A percentile compares a stretch with the other conserved stretches of the same genome.
Evolutionary conservation across 257 asterid species (phyloP).

Genomic region (Przewalskia tangutica): DNA sequence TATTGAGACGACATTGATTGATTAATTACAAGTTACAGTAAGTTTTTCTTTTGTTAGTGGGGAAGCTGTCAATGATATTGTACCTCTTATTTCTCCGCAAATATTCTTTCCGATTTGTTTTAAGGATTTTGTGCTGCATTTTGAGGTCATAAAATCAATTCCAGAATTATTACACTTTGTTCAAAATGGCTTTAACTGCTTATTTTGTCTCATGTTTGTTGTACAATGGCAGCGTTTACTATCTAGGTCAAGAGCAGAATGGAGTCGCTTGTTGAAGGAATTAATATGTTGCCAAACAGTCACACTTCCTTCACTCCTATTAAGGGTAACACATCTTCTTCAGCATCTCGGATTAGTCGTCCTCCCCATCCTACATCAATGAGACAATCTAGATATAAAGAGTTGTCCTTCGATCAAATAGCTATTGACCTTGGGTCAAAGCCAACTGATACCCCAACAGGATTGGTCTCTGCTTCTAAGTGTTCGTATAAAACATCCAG

Average conservation of each 20-base stretch:
- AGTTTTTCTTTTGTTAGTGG: neutral
- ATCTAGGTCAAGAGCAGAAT: constrained; percentile 30
- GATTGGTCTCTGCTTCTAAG: constrained; percentile 28
- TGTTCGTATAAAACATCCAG: constrained; percentile 27
- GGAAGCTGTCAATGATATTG: neutral
- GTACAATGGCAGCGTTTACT: constrained; percentile 13
- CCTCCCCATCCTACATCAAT: constrained; percentile 50
- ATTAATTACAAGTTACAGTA: neutral
- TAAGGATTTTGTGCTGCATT: neutral
- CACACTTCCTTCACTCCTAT: constrained; percentile 25
- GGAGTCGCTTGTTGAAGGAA: constrained; percentile 59
- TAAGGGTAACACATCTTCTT: constrained; percentile 29
- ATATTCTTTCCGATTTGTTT: neutral
- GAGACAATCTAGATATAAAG: constrained; percentile 31
- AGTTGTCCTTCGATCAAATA: constrained; percentile 26
- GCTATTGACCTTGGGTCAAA: constrained; percentile 29
- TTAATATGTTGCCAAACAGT: constrained; percentile 43
- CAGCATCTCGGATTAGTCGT: constrained; percentile 33
- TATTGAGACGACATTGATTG: neutral
- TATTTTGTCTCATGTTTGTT: constrained; percentile 1
- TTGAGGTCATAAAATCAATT: neutral
- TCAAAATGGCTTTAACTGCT: neutral
- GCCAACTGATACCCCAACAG: constrained; percentile 17
- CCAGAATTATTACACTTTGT: neutral
- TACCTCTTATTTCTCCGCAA: neutral